Base-by-base conservation (phyloP, 2,329 filamentous ascomycete genomes). In the Stagonosporopsis rhizophila region DNA sequence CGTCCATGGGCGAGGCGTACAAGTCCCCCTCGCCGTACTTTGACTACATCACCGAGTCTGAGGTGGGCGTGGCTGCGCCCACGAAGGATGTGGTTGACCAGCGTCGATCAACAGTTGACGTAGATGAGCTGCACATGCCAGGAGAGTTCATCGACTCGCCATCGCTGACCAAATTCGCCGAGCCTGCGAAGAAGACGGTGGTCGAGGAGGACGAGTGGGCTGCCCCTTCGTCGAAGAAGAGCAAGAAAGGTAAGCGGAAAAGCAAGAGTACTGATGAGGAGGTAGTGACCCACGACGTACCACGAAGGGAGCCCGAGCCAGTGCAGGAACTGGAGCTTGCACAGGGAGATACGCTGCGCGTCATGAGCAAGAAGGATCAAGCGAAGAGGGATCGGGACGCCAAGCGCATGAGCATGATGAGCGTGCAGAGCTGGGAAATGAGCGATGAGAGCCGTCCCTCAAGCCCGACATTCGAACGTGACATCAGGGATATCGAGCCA, bases 101-200 rank as follows among this genome's bases (percentile, higher is more conserved):
- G 57, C 64, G 62, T 52, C 64, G 75, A 61, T 42, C 65, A 59
- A 60, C 65, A 49, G 78, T 79, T 17, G 87, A 87, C 3, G 83
- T 86, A 3, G 87, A 88, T 65, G 83, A 84, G 14, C 69, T 80
- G 39, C 81, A 84, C 53, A 84, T 89, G 73, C 87, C 88, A 22
- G 89, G 88, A 19, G 78, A 82, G 9, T 92, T 89, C 58, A 72
- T 79, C 38, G 78, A 79, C 6, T 59, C 72, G 39, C 77, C 58
- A 8, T 50, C 52, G 15, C 19, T 49, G 11, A 40, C 8, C 28
- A 52, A 52, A 22, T 52, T 39, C 1, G 27, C 47, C 9, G 58
- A 68, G 64, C 46, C 66, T 65, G 30, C 64, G 68, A 58, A 73
- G 77, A 78, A 66, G 65, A 66, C 49, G 2, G 44, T 4, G 2